These are phyloP conservation scores for Xanthoconium stramineum DNA, from an alignment of 768 basidiomycete genomes.

Conservation along the genomic window DNA sequence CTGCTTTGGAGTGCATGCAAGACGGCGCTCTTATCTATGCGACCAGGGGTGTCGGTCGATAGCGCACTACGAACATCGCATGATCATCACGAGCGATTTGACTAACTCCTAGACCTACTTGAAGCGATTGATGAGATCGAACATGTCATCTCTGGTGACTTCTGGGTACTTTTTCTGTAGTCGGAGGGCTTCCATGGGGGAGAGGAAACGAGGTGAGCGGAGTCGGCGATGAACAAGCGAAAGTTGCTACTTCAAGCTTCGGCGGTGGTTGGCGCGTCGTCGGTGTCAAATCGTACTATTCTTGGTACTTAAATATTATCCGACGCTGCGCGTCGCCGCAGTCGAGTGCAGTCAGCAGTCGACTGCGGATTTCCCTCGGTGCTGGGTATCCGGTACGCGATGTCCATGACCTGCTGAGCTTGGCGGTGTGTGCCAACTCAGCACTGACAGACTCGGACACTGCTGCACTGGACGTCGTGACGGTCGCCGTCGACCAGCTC, in stretches of 20 bases:
- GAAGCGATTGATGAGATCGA: slow-evolving; percentile 91
- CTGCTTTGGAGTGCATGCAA: slow-evolving; percentile 73
- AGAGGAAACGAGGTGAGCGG: not conserved
- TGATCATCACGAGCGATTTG: slow-evolving; percentile 1
- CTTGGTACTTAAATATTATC: not conserved
- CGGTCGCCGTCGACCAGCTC: no score
- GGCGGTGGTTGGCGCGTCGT: not conserved
- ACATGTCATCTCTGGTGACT: slow-evolving; percentile 90
- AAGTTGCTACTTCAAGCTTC: not conserved
- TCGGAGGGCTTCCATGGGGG: slow-evolving; percentile 74
- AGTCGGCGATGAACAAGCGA: slow-evolving; percentile 5
- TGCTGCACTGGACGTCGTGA: no score
- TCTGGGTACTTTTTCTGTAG: slow-evolving; percentile 92
- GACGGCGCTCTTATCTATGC: slow-evolving; percentile 78
- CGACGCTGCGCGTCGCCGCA: slow-evolving; percentile 1
- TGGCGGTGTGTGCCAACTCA: no score
- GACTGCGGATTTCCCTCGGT: not conserved
- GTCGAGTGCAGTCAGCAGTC: not conserved
- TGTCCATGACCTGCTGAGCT: no score
- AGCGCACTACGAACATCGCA: slow-evolving; percentile 50
- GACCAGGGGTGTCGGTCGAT: slow-evolving; percentile 74
- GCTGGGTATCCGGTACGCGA: no score
- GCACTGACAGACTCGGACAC: no score
- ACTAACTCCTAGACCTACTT: slow-evolving; percentile 58
- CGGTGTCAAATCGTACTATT: not conserved